A percentile compares a stretch with the other conserved stretches of the same genome.
These are phyloP conservation scores for Lentinus brumalis DNA, from an alignment of 768 basidiomycete genomes.

Conservation along the genomic window DNA sequence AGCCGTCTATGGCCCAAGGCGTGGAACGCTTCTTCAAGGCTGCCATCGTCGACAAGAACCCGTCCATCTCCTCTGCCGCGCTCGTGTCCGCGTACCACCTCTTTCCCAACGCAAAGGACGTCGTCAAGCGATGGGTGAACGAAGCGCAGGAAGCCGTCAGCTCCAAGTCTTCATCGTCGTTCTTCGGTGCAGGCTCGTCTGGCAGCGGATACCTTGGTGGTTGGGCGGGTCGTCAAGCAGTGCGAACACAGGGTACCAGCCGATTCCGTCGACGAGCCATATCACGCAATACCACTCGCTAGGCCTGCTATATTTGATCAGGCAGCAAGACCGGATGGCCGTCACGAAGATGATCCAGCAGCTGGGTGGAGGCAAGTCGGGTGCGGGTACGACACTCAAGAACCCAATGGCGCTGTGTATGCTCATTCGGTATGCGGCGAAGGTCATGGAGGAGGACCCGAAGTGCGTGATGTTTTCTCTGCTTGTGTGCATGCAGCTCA, in stretches of 20 bases:
- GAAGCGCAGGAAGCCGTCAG: constrained; percentile 97
- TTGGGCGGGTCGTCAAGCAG: constrained; percentile 59
- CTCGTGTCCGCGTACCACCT: constrained; percentile 97
- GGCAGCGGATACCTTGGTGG: constrained; percentile 65
- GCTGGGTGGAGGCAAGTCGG: constrained; percentile 85
- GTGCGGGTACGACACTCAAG: constrained; percentile 81
- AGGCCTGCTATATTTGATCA: constrained; percentile 89
- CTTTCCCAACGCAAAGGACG: constrained; percentile 90
- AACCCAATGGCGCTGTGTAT: constrained; percentile 98
- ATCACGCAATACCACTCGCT: constrained; percentile 97
- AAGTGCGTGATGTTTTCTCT: constrained; percentile 66
- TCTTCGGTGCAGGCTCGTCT: constrained; percentile 52
- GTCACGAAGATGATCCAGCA: constrained; percentile 99
- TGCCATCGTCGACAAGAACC: constrained; percentile 95
- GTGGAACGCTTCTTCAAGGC: constrained; percentile 99
- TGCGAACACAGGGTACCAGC: constrained; percentile 62
- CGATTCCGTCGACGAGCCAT: constrained; percentile 85
- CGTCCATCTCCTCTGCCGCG: constrained; percentile 94
- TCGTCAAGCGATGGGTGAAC: constrained; percentile 99
- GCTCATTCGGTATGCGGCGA: constrained; percentile 97
- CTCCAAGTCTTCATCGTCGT: constrained; percentile 74
- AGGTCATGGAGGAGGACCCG: constrained; percentile 97
- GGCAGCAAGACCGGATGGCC: constrained; percentile 98
- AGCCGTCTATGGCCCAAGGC: constrained; percentile 99
- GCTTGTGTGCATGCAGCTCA: background rate